phyloP scores from a whole-genome alignment of 352 stramenopile genomes.

The Phytopythium oedochilum region DNA sequence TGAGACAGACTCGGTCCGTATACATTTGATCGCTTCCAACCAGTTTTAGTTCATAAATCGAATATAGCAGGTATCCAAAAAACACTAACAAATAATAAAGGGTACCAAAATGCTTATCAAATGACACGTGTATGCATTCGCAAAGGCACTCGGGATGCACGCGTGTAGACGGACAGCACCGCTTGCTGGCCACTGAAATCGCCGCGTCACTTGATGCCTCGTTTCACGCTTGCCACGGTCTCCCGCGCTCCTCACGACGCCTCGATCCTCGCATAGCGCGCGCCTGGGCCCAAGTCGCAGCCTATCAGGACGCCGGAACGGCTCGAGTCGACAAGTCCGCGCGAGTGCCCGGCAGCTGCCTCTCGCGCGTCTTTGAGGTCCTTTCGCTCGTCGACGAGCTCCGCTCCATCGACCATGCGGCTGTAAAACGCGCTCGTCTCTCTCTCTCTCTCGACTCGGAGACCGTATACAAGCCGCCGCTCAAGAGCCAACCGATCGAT shows the following conservation, averaged over 20 bases:
- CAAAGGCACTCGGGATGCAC: neutral
- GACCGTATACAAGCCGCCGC: neutral
- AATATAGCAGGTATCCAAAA: neutral
- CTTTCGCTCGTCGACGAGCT: neutral
- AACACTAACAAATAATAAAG: neutral
- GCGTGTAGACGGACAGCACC: slow-evolving; percentile 3
- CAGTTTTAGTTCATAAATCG: neutral
- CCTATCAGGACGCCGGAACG: slow-evolving; percentile 9
- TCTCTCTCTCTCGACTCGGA: neutral
- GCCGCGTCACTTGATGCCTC: slow-evolving; percentile 4
- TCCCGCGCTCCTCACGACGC: neutral
- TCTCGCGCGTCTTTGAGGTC: slow-evolving; percentile 1
- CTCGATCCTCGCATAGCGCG: neutral
- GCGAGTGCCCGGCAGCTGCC: neutral
- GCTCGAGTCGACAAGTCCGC: slow-evolving; percentile 5
- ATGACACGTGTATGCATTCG: neutral
- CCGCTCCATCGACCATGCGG: too few relatives aligned
- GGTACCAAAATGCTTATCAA: too few relatives aligned
- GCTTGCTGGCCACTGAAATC: neutral
- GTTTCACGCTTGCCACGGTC: neutral
- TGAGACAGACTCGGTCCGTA: slow-evolving; percentile 4
- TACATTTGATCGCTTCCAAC: neutral
- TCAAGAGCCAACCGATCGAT: slow-evolving; percentile 1
- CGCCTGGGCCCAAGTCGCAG: neutral
- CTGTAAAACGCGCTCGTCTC: neutral